Base-by-base conservation (phyloP, 2,329 filamentous ascomycete species). In the Trichoderma sp. region DNA sequence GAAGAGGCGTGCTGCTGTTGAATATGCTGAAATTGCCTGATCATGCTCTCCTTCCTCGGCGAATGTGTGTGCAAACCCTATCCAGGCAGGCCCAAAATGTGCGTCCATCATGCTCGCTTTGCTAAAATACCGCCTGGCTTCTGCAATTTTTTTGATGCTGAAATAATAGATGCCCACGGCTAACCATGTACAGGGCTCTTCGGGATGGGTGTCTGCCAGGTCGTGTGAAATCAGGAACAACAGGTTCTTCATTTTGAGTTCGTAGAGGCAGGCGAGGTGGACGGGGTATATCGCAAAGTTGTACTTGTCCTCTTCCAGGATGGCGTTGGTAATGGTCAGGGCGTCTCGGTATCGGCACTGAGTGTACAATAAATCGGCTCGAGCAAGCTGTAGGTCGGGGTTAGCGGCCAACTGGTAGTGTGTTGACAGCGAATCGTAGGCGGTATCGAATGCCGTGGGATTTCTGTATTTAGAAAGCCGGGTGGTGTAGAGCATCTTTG, bases 91-190 rank as follows among this genome's bases (percentile, higher is more conserved):
- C 0, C 95, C 95, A 77, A 97, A 99, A 83, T 98, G 95, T 7
- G 95, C 93, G 79, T 99, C 95, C 91, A 99, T 95, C 85, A 98
- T 92, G 75, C 93, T 97, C 5, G 97, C 93, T 82, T 99, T 99
- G 78, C 93, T 97, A 81, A 99, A 99, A 84, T 96, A 99, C 51
- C 95, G 90, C 12, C 96, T 90, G 11, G 97, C 95, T 82, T 99
- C 96, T 4, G 96, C 92, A 72, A 99, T 94, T 78, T 94, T 95
- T 76, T 90, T 89, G 68, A 95, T 97, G 18, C 92, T 87, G 74
- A 98, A 91, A 82, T 99, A 99, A 84, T 98, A 99, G 34, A 95
- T 92, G 12, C 94, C 96, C 12, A 99, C 95, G 0, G 96, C 96
- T 30, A 99, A 88, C 91, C 96, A 99, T 1, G 95, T 92, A 80